phyloP scores from a whole-genome alignment of 176 grass and related monocot species.

The Chloris gayana region DNA sequence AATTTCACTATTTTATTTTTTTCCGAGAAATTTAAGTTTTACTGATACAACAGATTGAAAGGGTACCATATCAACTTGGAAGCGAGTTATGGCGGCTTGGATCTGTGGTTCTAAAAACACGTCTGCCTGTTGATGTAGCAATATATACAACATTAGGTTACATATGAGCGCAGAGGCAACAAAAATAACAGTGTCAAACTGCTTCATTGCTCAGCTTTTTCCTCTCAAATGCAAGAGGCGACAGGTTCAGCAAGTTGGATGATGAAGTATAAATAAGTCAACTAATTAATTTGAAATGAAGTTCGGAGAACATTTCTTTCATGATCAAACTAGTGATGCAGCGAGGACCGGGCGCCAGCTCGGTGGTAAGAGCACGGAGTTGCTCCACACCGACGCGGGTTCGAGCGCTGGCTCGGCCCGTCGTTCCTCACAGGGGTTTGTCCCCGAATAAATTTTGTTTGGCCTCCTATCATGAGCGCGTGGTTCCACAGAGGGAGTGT shows the following conservation, averaged over 20 bases:
- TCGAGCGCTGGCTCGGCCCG: background rate
- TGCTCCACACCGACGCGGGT: no score
- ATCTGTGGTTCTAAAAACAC: constrained; percentile 71
- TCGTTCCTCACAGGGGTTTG: no score
- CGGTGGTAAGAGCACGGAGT: background rate
- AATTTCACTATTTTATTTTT: background rate
- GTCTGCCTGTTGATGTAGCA: constrained; percentile 47
- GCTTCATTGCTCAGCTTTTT: background rate
- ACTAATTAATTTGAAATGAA: background rate
- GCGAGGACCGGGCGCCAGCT: no score
- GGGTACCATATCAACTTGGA: constrained; percentile 64
- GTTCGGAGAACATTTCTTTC: background rate
- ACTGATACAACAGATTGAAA: background rate
- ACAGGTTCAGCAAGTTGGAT: background rate
- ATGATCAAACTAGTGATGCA: constrained; percentile 6
- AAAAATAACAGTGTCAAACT: background rate
- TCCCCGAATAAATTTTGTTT: no score
- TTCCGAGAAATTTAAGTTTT: background rate
- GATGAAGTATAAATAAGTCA: background rate
- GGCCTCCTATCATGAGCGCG: no score
- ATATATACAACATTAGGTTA: constrained; percentile 6
- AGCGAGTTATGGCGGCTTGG: constrained; percentile 42
- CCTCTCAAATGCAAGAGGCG: background rate
- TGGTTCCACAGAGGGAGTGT: no score
- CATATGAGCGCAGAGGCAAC: background rate